A percentile compares a stretch with the other conserved stretches of the same genome.
phyloP scores from a whole-genome alignment of 129 eudicot genomes.

The Saposhnikovia divaricata region DNA sequence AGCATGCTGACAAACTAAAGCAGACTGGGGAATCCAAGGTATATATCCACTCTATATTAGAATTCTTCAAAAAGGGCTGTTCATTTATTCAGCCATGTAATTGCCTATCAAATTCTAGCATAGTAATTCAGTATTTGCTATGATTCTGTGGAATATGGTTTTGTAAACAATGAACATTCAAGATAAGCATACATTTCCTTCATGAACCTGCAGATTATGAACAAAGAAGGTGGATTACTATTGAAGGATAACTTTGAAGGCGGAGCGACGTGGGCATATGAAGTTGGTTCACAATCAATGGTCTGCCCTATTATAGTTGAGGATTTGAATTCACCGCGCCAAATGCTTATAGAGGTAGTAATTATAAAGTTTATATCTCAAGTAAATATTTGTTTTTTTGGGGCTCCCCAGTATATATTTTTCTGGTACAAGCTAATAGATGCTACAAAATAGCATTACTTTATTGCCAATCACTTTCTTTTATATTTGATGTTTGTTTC shows the following conservation, averaged over 20 bases:
- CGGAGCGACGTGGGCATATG: constrained; percentile 96
- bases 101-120: neutral
- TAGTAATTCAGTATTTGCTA: neutral
- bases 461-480: neutral
- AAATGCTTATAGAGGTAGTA: constrained; percentile 88
- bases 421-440: neutral
- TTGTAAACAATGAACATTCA: neutral
- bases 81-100: neutral
- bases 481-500: neutral
- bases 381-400: too few species aligned
- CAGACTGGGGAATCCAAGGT: constrained; percentile 77
- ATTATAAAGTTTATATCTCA: neutral
- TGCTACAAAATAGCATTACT: neutral
- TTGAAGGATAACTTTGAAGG: constrained; percentile 71
- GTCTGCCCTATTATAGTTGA: constrained; percentile 94
- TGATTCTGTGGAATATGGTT: neutral
- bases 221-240: constrained; percentile 75
- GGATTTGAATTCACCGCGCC: constrained; percentile 84
- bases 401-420: too few species aligned
- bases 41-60: neutral
- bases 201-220: constrained; percentile 40
- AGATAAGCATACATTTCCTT: neutral
- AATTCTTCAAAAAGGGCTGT: neutral
- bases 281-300: constrained; percentile 86
- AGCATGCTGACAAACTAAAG: constrained; percentile 87